Base-by-base conservation (phyloP, 768 basidiomycete genomes). In the Tremella mesenterica region DNA sequence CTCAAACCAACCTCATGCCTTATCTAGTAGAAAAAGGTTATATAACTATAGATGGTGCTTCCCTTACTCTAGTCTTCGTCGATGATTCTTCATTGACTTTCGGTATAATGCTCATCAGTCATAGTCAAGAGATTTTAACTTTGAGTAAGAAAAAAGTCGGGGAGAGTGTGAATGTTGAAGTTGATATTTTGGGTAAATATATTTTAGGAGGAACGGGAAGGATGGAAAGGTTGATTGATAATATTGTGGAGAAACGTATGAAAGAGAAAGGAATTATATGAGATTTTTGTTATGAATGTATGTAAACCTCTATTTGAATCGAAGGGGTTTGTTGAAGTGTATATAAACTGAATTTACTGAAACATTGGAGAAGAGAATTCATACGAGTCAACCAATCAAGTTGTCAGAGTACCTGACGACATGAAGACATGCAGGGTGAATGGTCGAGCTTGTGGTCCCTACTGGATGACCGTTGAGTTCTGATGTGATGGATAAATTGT, bases 1-100 rank as follows among this genome's bases (percentile, higher is more conserved):
- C 63, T 13, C 34, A 56, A 49, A 39, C 57, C 18, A 38, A 83
- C 82, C 77, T 91, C 36, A 74, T 90, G 44, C 82, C 80, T 1
- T 91, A 89, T 73, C 77, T 99, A 58, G 86, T 97, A 56, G 82
- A 84, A 26, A 99, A 99, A 72, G 95, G 95, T 50, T 99, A 90
- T 73, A 79, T 97, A 56, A 82, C 91, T 9, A 81, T 99, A 61
- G 95, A 99, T 70, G 95, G 95, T 16, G 81, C 91, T 7, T 95
- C 91, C 5, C 79, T 99, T 39, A 99, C 95, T 1, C 62, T 99
- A 63, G 96, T 91, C 0, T 76, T 76, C 27, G 89, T 97, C 28
- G 41, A 63, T 33, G 62, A 62, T 30, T 53, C 57, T 3, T 58
- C 57, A 7, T 44, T 81, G 33, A 81, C 76, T 38, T 93, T 97